Evolutionary conservation across 371 early-diverging fungal genomes (phyloP).

Genomic region (Saksenaea vasiformis): DNA sequence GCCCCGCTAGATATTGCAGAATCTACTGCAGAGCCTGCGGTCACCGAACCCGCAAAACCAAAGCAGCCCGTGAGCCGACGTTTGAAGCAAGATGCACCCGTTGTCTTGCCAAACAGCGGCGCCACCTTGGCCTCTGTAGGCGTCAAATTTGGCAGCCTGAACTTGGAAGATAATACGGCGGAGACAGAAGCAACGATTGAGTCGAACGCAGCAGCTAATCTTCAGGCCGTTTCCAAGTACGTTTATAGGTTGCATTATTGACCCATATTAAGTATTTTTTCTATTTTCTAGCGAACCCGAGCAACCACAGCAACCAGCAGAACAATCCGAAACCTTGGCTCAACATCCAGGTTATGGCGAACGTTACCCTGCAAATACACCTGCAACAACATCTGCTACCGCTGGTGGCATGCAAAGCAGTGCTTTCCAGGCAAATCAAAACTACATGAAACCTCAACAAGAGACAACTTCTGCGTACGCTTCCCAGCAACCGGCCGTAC

Average conservation of each 20-base stretch:
- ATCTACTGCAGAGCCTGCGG: not conserved
- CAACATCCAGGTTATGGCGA: constrained; percentile 7
- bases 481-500: constrained; percentile 12
- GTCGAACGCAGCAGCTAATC: constrained; percentile 3
- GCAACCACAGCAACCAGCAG: constrained; percentile 7
- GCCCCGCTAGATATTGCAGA: constrained; percentile 1
- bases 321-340: not conserved
- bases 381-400: constrained; percentile 14
- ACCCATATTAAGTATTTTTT: not conserved
- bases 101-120: constrained; percentile 79
- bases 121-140: constrained; percentile 68
- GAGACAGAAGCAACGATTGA: constrained; percentile 15
- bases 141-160: constrained; percentile 82
- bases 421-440: constrained; percentile 1
- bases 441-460: constrained; percentile 8
- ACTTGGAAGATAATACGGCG: constrained; percentile 47
- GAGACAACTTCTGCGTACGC: constrained; percentile 7
- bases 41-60: constrained; percentile 6
- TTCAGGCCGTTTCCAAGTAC: constrained; percentile 10
- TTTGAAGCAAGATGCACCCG: constrained; percentile 84
- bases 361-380: constrained; percentile 9
- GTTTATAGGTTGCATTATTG: not conserved
- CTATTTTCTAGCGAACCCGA: constrained; percentile 1
- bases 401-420: not conserved
- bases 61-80: constrained; percentile 39